phyloP scores from a whole-genome alignment of 352 stramenopile genomes.

The Saprolegnia diclina region DNA sequence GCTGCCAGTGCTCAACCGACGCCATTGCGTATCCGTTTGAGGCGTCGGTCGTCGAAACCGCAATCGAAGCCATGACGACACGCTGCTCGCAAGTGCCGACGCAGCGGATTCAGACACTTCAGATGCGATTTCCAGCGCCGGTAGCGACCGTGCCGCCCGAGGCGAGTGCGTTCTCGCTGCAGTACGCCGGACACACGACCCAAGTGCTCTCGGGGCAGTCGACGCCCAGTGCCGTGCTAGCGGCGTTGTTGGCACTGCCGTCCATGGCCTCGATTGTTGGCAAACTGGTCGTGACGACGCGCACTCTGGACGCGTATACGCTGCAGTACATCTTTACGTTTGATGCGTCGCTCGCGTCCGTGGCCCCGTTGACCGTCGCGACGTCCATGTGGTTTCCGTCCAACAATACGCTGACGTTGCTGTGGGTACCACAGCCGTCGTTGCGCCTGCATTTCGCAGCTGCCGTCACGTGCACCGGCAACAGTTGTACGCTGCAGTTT shows the following conservation, averaged over 20 bases:
- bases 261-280: not conserved
- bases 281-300: not conserved
- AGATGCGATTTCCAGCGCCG: conserved; percentile 2
- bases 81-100: not conserved
- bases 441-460: not conserved
- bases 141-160: not conserved
- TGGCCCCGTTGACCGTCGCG: not conserved
- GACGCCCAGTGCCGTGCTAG: not conserved
- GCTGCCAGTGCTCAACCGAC: not conserved
- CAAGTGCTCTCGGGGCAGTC: not conserved
- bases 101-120: not conserved
- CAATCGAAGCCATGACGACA: not conserved
- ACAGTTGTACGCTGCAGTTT: conserved; percentile 15
- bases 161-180: not conserved
- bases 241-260: not conserved
- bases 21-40: conserved; percentile 2
- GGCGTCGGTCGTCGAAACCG: not conserved
- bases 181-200: not conserved
- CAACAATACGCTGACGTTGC: not conserved
- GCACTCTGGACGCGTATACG: not conserved
- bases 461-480: not conserved
- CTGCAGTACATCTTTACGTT: not conserved
- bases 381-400: not conserved
- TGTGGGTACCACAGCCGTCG: not conserved
- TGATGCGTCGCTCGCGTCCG: not conserved